Percentiles rank a stretch among this genome's conserved stretches.
Evolutionary conservation across 2,329 filamentous ascomycete species (phyloP).

Genomic region (Trichophyton simii): DNA sequence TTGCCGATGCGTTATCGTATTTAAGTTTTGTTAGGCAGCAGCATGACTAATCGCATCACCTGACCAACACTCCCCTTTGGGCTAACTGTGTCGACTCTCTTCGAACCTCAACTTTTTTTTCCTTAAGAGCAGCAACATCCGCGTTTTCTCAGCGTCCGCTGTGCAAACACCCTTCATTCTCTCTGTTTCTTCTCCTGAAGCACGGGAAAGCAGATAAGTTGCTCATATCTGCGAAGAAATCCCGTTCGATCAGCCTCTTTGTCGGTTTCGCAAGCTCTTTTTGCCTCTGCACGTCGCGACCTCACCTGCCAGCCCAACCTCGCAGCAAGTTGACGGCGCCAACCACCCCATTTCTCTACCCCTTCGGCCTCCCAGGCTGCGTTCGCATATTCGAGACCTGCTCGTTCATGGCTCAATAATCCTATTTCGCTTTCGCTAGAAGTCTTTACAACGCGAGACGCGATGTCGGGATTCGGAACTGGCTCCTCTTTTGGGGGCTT

Average conservation of each 20-base stretch:
- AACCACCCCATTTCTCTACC: neutral
- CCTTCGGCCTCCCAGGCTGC: neutral
- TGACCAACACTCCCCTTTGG: neutral
- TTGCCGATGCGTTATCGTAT: neutral
- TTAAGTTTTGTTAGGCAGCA: neutral
- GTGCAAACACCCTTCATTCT: neutral
- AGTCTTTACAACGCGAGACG: slow-evolving; percentile 2
- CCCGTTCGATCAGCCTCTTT: neutral
- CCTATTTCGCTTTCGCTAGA: neutral
- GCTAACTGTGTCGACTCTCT: neutral
- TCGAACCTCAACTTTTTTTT: slow-evolving; percentile 2
- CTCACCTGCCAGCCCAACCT: neutral
- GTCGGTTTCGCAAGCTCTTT: neutral
- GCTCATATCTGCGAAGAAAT: neutral
- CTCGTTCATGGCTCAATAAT: slow-evolving; percentile 1
- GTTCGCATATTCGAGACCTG: neutral
- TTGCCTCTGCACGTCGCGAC: neutral
- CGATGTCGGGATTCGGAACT: slow-evolving; percentile 13
- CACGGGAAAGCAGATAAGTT: neutral
- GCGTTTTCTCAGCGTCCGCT: slow-evolving; percentile 1
- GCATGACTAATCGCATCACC: neutral
- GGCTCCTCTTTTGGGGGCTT: slow-evolving; percentile 13
- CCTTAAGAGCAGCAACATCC: neutral
- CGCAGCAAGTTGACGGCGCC: neutral
- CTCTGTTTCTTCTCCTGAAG: neutral